Evolutionary conservation across 805 yeast species (phyloP), one percentile per base, ranked within the genome.

Genomic region (Wickerhamomyces pijperi): DNA sequence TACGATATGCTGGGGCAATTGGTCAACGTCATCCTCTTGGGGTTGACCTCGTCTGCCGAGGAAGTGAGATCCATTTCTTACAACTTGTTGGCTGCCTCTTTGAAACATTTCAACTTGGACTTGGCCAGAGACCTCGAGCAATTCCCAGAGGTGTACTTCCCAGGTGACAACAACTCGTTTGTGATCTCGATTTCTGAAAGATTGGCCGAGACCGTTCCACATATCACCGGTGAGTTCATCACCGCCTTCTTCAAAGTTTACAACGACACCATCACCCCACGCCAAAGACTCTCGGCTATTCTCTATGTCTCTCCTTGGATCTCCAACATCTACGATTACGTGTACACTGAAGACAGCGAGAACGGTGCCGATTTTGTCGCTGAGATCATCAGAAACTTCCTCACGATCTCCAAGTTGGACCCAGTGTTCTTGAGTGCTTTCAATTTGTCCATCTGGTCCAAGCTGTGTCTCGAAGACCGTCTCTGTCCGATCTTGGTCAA

Each of bases 301-400:
- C 51, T 70, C 38, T 77, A 76, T 50, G 61, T 78, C 11, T 64
- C 82, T 0, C 88, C 92, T 2, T 86, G 95, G 94, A 65, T 82
- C 14, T 70, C 70, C 19, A 81, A 84, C 48, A 64, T 84, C 19
- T 74, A 76, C 52, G 64, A 66, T 13, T 57, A 74, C 46, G 77
- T 83, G 7, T 79, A 66, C 49, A 49, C 69, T 33, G 64, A 63
- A 15, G 75, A 72, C 47, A 76, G 73, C 20, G 70, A 68, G 23
- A 64, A 61, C 41, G 92, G 94, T 0, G 67, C 74, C 2, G 80
- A 74, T 38, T 64, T 72, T 39, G 70, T 80, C 5, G 69, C 80
- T 1, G 75, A 71, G 35, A 58, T 84, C 11, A 65, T 85, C 19
- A 64, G 87, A 32, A 72, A 72, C 38, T 67, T 83, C 44, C 74